A percentile compares a stretch with the other conserved stretches of the same genome.
Evolutionary conservation across 1,284 basidiomycete species (phyloP).

Genomic region (Lignosus rhinocerotis): DNA sequence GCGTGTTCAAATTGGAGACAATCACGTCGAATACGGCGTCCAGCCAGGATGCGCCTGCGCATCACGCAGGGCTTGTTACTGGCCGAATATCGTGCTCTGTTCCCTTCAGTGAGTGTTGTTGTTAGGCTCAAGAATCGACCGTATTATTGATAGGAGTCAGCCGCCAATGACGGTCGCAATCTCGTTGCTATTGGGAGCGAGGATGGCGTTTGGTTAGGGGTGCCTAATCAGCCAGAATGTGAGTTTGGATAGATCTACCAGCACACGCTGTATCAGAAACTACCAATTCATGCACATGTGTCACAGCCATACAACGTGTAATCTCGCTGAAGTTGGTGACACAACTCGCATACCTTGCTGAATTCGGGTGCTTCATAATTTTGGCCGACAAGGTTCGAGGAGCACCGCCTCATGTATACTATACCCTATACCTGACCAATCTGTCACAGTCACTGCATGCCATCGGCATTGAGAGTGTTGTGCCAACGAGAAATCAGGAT

Average conservation of each 20-base stretch:
- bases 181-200: conserved; percentile 94
- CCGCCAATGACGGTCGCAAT: conserved; percentile 76
- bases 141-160: conserved; percentile 36
- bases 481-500: background rate
- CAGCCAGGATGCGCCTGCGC: conserved; percentile 60
- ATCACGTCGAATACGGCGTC: conserved; percentile 84
- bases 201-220: conserved; percentile 96
- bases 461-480: conserved; percentile 16
- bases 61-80: conserved; percentile 72
- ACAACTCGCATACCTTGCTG: conserved; percentile 91
- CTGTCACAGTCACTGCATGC: conserved; percentile 6
- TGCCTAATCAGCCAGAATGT: conserved; percentile 84
- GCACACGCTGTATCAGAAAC: background rate
- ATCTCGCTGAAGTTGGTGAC: conserved; percentile 80
- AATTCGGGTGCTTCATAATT: conserved; percentile 93
- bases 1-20: conserved; percentile 87
- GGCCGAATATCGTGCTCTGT: conserved; percentile 92
- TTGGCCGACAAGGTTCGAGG: conserved; percentile 80
- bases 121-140: background rate
- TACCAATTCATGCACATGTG: background rate
- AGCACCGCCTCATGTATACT: background rate
- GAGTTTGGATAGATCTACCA: conserved; percentile 32
- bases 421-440: background rate
- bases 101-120: conserved; percentile 73
- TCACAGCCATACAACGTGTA: conserved; percentile 83